Conservation (phyloP, 2,329 filamentous ascomycete genomes). For the Arthroderma sp. region DNA sequence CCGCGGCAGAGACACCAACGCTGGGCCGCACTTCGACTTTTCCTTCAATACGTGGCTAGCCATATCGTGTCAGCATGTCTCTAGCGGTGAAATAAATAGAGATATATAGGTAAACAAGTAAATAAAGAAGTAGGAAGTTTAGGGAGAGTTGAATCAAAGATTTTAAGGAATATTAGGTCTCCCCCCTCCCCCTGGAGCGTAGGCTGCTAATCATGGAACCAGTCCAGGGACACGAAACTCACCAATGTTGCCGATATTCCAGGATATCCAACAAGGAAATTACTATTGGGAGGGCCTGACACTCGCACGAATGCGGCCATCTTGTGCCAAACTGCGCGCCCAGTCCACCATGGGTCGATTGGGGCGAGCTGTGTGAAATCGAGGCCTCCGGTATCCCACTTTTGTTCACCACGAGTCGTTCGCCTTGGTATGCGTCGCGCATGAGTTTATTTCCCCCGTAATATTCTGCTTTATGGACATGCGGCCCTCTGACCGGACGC, state of each 20-base stretch:
- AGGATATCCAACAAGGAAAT: conserved; percentile 91
- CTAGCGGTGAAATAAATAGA: not conserved
- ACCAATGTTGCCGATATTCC: conserved; percentile 96
- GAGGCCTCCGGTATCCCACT: not conserved
- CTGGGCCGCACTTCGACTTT: conserved; percentile 91
- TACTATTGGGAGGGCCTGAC: conserved; percentile 92
- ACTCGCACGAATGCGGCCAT: conserved; percentile 84
- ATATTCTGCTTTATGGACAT: not conserved
- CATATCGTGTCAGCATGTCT: conserved; percentile 15
- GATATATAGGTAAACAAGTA: no score
- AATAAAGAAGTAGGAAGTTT: no score
- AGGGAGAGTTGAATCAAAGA: no score
- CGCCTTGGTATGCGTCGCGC: not conserved
- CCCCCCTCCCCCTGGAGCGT: no score
- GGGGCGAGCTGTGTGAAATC: not conserved
- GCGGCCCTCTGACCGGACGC: no score
- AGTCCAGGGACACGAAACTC: conserved; percentile 35
- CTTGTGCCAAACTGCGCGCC: conserved; percentile 20
- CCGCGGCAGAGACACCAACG: conserved; percentile 73
- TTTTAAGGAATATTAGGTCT: no score
- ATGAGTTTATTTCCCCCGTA: conserved; percentile 6
- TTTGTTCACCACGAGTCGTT: not conserved
- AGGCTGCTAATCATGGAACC: no score
- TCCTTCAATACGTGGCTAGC: conserved; percentile 86
- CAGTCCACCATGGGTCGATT: conserved; percentile 14